Conservation (phyloP, 208 protist genomes). For the Trypanosoma brucei region DNA sequence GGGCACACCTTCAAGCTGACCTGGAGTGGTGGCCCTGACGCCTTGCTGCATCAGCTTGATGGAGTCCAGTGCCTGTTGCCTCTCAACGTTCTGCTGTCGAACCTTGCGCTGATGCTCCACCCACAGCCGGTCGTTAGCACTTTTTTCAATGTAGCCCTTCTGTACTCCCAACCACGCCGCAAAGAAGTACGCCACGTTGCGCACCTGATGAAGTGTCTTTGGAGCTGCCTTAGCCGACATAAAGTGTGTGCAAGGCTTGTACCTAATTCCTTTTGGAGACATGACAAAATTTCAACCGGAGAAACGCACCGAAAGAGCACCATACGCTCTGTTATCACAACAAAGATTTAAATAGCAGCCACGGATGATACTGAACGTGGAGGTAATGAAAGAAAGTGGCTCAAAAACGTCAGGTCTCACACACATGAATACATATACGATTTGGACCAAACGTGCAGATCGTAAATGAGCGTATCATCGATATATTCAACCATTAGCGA, state of each 20-base stretch:
- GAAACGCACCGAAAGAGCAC: neutral
- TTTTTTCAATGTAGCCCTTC: slow-evolving; percentile 74
- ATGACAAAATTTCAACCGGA: neutral
- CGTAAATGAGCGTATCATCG: no score
- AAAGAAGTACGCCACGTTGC: slow-evolving; percentile 82
- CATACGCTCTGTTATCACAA: no score
- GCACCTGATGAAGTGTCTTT: slow-evolving; percentile 85
- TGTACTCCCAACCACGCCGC: slow-evolving; percentile 74
- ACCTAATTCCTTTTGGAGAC: slow-evolving; percentile 4
- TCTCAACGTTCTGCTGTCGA: slow-evolving; percentile 58
- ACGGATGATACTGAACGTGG: no score
- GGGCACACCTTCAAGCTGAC: neutral
- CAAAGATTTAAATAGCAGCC: no score
- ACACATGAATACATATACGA: no score
- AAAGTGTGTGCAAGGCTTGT: slow-evolving; percentile 23
- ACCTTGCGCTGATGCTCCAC: slow-evolving; percentile 56
- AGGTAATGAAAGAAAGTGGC: no score
- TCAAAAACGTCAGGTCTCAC: no score
- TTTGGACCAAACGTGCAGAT: no score
- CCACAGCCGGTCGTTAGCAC: slow-evolving; percentile 79
- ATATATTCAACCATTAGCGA: no score
- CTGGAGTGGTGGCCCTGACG: neutral
- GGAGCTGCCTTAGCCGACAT: slow-evolving; percentile 70
- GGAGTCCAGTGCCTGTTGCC: slow-evolving; percentile 29
- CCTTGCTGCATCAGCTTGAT: neutral